Base-by-base conservation (phyloP, 306 rosid species). In the Lathyrus tuberosus region DNA sequence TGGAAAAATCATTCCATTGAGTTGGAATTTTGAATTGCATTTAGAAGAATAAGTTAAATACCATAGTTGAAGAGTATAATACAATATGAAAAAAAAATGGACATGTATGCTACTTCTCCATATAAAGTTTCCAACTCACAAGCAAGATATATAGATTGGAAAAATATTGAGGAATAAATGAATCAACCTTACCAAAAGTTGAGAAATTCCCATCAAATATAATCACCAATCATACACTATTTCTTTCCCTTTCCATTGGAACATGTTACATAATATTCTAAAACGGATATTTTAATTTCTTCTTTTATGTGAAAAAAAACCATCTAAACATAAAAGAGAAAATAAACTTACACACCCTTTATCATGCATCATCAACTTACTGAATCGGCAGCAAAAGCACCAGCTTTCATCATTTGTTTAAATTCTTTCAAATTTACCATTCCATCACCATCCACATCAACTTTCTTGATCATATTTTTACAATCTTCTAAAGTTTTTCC, bases 401-500 rank as follows among this genome's bases (percentile, higher is more conserved):
- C 86, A 24, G 69, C 70, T 18, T 82, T 75, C 83, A 82, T 82
- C 86, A 82, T 79, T 62, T 76, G 79, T 77, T 79, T 79, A 22
- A 83, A 83, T 57, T 79, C 86, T 5, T 33, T 49, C 60, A 15
- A 83, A 9, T 79, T 69, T 12, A 83, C 81, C 86, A 62, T 79
- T 44, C 86, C 86, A 62, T 83, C 86, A 1, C 86, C 86, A 72
- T 83, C 84, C 0, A 58, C 67, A 0, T 83, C 84, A 30, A 83
- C 81, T 26, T 75, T 79, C 71, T 79, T 75, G 56, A 82, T 82
- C 86, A 82, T 79, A 17, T 43, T 75, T 30, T 54, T 62, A 67
- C 86, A 82, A 58, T 82, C 83, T 43, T 82, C 83, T 17, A 79
- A 0, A 0, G 74, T 66, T 41, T 67, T 82, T 1, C 81, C 81